Conservation (phyloP, 2,329 filamentous ascomycete genomes). For the Neocatenulostroma microsporum region DNA sequence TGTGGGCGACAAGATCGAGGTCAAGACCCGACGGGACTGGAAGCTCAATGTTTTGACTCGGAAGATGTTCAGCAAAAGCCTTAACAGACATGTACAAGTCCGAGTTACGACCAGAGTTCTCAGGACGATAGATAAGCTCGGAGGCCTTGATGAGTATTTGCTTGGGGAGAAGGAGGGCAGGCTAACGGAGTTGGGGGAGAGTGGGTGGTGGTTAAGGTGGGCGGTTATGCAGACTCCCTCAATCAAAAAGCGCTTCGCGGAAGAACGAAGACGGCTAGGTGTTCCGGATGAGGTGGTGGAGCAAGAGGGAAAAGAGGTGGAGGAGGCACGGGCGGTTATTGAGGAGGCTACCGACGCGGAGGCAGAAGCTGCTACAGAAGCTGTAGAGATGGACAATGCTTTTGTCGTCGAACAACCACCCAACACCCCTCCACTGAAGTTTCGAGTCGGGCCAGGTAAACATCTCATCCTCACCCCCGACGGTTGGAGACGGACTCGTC, state of each 20-base stretch:
- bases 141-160: constrained; percentile 86
- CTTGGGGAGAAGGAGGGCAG: constrained; percentile 69
- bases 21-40: constrained; percentile 67
- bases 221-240: constrained; percentile 71
- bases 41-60: constrained; percentile 64
- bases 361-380: constrained; percentile 10
- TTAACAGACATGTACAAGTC: constrained; percentile 58
- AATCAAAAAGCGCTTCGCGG: constrained; percentile 58
- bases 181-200: constrained; percentile 78
- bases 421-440: constrained; percentile 21
- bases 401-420: constrained; percentile 22
- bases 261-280: constrained; percentile 58
- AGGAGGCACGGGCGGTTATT: constrained; percentile 7
- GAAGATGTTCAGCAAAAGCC: constrained; percentile 55
- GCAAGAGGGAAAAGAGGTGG: constrained; percentile 14
- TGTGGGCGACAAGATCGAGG: constrained; percentile 58
- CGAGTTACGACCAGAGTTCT: constrained; percentile 61
- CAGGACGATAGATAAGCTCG: constrained; percentile 65
- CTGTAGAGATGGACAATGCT: constrained; percentile 20
- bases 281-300: constrained; percentile 38
- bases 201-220: constrained; percentile 87
- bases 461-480: constrained; percentile 24
- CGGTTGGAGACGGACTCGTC: constrained; percentile 25
- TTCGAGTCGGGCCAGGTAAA: constrained; percentile 23
- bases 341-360: constrained; percentile 14